A percentile compares a stretch with the other conserved stretches of the same genome.
Evolutionary conservation across 2,329 filamentous ascomycete species (phyloP).

Genomic region (Fusarium agapanthi): DNA sequence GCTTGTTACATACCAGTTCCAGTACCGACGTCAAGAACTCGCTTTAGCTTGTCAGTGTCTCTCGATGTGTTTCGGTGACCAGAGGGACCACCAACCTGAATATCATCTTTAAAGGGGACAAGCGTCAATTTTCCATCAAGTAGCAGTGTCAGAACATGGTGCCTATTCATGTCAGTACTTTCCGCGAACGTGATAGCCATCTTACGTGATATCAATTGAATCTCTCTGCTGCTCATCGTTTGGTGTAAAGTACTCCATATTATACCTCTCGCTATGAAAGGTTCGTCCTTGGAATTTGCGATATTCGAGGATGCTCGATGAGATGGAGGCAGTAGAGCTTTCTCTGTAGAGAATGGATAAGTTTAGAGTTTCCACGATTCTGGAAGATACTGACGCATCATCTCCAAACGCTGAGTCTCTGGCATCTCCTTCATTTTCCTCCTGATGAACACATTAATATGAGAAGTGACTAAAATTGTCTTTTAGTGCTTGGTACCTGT

Average conservation of each 20-base stretch:
- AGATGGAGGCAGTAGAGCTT: conserved; percentile 2
- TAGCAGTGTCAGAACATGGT: neutral
- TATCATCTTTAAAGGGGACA: neutral
- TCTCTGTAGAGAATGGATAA: neutral
- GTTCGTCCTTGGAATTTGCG: conserved; percentile 5
- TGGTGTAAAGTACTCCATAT: neutral
- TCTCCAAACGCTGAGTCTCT: neutral
- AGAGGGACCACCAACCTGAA: neutral
- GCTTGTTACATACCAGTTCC: neutral
- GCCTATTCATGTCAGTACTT: neutral
- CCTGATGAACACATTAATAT: neutral
- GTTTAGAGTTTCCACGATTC: fast-evolving
- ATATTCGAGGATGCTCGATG: conserved; percentile 8
- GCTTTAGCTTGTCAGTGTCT: neutral
- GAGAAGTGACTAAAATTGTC: fast-evolving
- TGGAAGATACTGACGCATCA: fast-evolving
- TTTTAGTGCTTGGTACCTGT: neutral
- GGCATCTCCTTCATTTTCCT: neutral
- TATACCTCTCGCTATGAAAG: neutral
- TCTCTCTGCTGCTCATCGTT: conserved; percentile 16
- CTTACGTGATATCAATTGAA: conserved; percentile 17
- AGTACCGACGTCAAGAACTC: neutral
- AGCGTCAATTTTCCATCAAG: neutral
- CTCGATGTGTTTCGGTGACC: fast-evolving
- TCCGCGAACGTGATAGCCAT: fast-evolving